Conservation (phyloP, 495 filamentous ascomycete species). For the Daldinia vernicosa region DNA sequence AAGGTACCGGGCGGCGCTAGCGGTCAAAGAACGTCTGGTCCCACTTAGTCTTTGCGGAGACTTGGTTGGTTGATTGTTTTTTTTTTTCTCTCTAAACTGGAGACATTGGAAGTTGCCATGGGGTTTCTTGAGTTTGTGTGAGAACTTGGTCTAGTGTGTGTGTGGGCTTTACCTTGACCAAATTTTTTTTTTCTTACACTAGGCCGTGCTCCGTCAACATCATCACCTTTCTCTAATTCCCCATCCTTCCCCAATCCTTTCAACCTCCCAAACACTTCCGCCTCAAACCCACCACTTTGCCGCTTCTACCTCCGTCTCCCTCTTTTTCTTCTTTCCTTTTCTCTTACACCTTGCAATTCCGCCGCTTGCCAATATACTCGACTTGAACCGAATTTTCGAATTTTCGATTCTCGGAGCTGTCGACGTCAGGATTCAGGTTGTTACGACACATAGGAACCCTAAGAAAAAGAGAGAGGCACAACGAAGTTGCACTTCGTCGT, state of each 20-base stretch:
- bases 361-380: conserved; percentile 32
- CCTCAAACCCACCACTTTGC: conserved; percentile 31
- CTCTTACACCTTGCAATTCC: conserved; percentile 40
- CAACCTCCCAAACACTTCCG: conserved; percentile 41
- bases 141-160: conserved; percentile 19
- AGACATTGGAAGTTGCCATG: conserved; percentile 8
- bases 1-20: conserved; percentile 14
- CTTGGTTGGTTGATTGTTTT: conserved; percentile 28
- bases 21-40: conserved; percentile 30
- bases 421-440: conserved; percentile 35
- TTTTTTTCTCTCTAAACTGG: conserved; percentile 16
- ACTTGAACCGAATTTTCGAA: conserved; percentile 30
- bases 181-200: conserved; percentile 23
- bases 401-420: conserved; percentile 27
- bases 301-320: conserved; percentile 40
- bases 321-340: conserved; percentile 41
- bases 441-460: conserved; percentile 22
- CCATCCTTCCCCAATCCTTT: conserved; percentile 36
- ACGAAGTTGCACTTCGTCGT: conserved; percentile 40
- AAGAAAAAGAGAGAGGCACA: conserved; percentile 38
- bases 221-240: conserved; percentile 39
- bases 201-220: conserved; percentile 35
- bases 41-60: conserved; percentile 26
- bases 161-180: conserved; percentile 26
- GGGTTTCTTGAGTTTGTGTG: conserved; percentile 3